These are phyloP conservation scores for Teratosphaeriaceae sp. DNA, from an alignment of 2,329 filamentous ascomycete genomes.

Conservation along the genomic window DNA sequence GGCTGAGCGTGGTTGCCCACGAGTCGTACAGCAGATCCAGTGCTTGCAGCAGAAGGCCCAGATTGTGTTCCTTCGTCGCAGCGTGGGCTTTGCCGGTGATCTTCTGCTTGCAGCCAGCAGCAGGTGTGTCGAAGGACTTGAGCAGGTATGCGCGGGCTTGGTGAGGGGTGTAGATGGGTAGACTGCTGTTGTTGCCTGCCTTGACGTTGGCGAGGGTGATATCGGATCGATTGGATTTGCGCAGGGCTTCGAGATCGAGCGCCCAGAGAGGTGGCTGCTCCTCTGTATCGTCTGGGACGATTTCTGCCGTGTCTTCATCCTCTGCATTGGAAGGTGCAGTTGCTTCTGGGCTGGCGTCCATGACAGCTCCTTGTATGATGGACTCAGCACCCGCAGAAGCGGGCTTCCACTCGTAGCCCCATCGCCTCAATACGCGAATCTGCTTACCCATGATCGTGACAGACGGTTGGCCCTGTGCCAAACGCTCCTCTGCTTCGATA, in stretches of 20 bases:
- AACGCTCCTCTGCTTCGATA: constrained; percentile 58
- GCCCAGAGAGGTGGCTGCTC: constrained; percentile 51
- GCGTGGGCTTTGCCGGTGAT: constrained; percentile 47
- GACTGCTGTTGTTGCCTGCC: constrained; percentile 35
- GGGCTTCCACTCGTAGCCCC: constrained; percentile 60
- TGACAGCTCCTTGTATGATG: neutral
- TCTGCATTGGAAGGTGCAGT: constrained; percentile 15
- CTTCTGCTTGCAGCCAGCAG: constrained; percentile 39
- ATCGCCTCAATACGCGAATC: constrained; percentile 67
- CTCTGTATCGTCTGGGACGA: constrained; percentile 10
- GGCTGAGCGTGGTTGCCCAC: constrained; percentile 59
- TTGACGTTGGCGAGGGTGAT: constrained; percentile 16
- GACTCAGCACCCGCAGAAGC: neutral
- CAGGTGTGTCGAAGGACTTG: constrained; percentile 46
- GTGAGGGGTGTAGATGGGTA: constrained; percentile 71
- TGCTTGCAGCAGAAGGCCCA: constrained; percentile 62
- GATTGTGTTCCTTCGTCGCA: constrained; percentile 60
- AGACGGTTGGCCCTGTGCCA: constrained; percentile 68
- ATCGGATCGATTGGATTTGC: constrained; percentile 36
- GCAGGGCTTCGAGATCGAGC: constrained; percentile 50
- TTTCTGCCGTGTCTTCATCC: constrained; percentile 1
- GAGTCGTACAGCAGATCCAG: constrained; percentile 66
- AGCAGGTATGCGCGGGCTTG: constrained; percentile 55
- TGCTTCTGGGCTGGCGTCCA: constrained; percentile 2
- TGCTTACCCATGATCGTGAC: constrained; percentile 67